These are phyloP conservation scores for Zygoascus sp. DNA, from an alignment of 1,139 yeast species.

Conservation along the genomic window DNA sequence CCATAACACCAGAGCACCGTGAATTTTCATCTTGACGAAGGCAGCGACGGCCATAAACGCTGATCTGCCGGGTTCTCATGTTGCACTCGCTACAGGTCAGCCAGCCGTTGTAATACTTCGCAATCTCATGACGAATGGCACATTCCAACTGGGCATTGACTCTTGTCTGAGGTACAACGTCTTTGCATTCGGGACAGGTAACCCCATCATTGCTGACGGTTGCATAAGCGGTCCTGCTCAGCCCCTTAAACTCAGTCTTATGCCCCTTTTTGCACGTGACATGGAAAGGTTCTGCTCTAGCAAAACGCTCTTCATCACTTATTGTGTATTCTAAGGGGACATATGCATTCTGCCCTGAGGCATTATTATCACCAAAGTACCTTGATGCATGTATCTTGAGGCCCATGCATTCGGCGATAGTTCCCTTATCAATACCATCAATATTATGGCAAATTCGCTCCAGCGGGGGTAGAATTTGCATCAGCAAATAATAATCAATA, in stretches of 20 bases:
- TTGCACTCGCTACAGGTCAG: slow-evolving; percentile 87
- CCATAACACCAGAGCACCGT: slow-evolving; percentile 78
- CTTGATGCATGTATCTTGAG: slow-evolving; percentile 66
- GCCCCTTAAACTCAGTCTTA: slow-evolving; percentile 66
- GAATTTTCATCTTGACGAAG: slow-evolving; percentile 52
- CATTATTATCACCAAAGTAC: slow-evolving; percentile 25
- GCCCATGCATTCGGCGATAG: slow-evolving; percentile 74
- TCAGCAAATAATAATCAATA: slow-evolving; percentile 71
- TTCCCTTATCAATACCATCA: slow-evolving; percentile 78
- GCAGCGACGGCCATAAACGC: slow-evolving; percentile 87
- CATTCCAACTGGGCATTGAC: slow-evolving; percentile 70
- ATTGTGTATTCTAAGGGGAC: slow-evolving; percentile 79
- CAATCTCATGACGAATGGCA: slow-evolving; percentile 62
- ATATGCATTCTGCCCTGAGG: slow-evolving; percentile 43
- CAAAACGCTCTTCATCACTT: slow-evolving; percentile 77
- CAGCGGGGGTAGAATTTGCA: slow-evolving; percentile 87
- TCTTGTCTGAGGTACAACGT: slow-evolving; percentile 47
- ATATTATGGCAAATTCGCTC: slow-evolving; percentile 82
- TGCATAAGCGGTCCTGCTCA: slow-evolving; percentile 12
- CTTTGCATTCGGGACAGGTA: slow-evolving; percentile 56
- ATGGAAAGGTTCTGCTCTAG: slow-evolving; percentile 52
- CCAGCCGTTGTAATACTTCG: slow-evolving; percentile 82
- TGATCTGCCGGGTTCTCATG: slow-evolving; percentile 72
- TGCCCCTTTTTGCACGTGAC: slow-evolving; percentile 63
- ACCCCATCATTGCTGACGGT: slow-evolving; percentile 32